Conservation (phyloP, 2,329 filamentous ascomycete genomes). For the Fonsecaea multimorphosa region DNA sequence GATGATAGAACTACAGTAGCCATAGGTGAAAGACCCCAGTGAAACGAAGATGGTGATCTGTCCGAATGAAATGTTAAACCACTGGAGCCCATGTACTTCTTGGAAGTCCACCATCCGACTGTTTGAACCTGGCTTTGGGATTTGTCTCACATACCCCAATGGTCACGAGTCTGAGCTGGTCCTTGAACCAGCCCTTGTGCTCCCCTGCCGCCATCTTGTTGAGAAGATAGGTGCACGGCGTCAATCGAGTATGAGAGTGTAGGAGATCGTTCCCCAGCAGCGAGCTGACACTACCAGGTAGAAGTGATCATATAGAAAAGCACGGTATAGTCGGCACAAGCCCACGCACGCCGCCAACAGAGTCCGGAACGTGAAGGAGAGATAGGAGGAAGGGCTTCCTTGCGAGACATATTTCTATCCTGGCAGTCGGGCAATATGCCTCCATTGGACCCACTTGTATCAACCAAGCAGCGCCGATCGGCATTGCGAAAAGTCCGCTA, state of each 20-base stretch:
- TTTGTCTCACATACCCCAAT: neutral
- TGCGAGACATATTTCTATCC: neutral
- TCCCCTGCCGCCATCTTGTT: neutral
- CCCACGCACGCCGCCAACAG: neutral
- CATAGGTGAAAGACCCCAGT: conserved; percentile 28
- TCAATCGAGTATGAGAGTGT: neutral
- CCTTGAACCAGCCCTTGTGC: conserved; percentile 8
- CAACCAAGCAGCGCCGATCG: neutral
- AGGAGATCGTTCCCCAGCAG: neutral
- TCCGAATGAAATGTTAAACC: neutral
- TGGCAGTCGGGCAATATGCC: neutral
- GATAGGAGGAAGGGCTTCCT: neutral
- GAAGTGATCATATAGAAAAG: neutral
- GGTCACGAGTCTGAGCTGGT: conserved; percentile 2
- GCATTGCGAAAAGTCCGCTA: neutral
- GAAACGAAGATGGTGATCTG: conserved; percentile 18
- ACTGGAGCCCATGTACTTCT: neutral
- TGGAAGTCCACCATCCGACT: neutral
- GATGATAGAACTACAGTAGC: conserved; percentile 28
- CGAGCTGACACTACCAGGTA: neutral
- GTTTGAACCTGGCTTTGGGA: neutral
- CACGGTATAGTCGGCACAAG: neutral
- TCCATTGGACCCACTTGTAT: neutral
- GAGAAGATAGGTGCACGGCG: neutral
- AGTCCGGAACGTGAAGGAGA: neutral